Evolutionary conservation across 1,284 basidiomycete species (phyloP).

Genomic region (Apiotrichum gamsii): DNA sequence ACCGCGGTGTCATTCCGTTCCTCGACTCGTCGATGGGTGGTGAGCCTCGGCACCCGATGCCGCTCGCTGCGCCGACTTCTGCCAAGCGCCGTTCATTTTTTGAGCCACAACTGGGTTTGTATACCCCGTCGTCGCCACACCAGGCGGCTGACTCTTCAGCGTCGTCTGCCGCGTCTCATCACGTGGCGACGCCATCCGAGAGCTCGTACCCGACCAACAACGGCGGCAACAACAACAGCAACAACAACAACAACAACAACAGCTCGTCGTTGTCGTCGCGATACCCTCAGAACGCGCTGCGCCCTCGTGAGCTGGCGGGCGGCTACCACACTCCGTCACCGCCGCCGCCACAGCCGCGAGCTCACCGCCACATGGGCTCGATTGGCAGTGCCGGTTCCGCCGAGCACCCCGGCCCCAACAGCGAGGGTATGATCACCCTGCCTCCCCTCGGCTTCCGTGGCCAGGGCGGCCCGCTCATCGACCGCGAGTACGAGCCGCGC

Average conservation of each 20-base stretch:
- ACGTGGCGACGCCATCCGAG: conserved; percentile 4
- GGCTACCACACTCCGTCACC: conserved; percentile 2
- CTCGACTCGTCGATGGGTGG: not conserved
- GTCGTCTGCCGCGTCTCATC: conserved; percentile 11
- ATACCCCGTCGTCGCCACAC: not conserved
- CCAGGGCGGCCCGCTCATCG: not conserved
- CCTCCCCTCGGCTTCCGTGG: conserved; percentile 1
- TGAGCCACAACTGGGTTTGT: not conserved
- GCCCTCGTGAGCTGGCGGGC: conserved; percentile 11
- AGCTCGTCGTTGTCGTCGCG: too few relatives aligned
- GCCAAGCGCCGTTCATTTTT: not conserved
- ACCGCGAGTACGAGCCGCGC: conserved; percentile 4
- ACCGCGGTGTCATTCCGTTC: conserved; percentile 24
- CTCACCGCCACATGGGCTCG: not conserved
- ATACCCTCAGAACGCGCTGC: conserved; percentile 9
- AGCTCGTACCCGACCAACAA: conserved; percentile 1
- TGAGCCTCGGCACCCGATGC: not conserved
- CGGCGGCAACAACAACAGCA: too few relatives aligned
- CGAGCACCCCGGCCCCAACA: not conserved
- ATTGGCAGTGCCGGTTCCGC: not conserved
- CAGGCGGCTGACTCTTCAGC: not conserved
- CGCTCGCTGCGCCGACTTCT: not conserved
- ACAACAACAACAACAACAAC: too few relatives aligned
- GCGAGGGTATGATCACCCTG: not conserved
- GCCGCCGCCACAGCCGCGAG: conserved; percentile 7